Percentiles rank a stretch among this genome's conserved stretches.
These are phyloP conservation scores for Solanum paucissectum DNA, from an alignment of 257 asterid genomes.

Conservation along the genomic window DNA sequence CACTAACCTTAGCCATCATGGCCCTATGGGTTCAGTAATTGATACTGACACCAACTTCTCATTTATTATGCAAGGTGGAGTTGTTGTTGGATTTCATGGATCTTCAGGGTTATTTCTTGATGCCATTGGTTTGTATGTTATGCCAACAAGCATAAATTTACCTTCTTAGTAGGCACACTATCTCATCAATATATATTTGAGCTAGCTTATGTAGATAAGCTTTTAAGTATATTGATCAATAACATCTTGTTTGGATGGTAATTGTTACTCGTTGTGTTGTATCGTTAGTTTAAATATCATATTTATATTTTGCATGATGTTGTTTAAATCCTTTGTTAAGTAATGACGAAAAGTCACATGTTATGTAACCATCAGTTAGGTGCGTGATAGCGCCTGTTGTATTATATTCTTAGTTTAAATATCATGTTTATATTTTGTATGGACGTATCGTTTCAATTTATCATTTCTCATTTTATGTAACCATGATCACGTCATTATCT, in stretches of 20 bases:
- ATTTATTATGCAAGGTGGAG: not conserved
- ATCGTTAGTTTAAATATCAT: not conserved
- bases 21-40: not conserved
- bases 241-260: too few relatives aligned
- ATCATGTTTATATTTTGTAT: not conserved
- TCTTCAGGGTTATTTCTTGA: not conserved
- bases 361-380: not conserved
- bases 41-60: not conserved
- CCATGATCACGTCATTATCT: not conserved
- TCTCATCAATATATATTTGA: not conserved
- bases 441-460: too few relatives aligned
- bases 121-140: not conserved
- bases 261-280: not conserved
- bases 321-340: not conserved
- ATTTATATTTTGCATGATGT: not conserved
- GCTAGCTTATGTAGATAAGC: not conserved
- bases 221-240: not conserved
- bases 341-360: not conserved
- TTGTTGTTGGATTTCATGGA: not conserved
- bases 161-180: not conserved
- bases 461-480: not conserved
- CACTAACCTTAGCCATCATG: not conserved
- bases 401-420: too few relatives aligned
- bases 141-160: not conserved
- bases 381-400: not conserved